Base-by-base conservation (phyloP, 192 early-diverging fungal species). In the Rhizoclosmatium globosum region DNA sequence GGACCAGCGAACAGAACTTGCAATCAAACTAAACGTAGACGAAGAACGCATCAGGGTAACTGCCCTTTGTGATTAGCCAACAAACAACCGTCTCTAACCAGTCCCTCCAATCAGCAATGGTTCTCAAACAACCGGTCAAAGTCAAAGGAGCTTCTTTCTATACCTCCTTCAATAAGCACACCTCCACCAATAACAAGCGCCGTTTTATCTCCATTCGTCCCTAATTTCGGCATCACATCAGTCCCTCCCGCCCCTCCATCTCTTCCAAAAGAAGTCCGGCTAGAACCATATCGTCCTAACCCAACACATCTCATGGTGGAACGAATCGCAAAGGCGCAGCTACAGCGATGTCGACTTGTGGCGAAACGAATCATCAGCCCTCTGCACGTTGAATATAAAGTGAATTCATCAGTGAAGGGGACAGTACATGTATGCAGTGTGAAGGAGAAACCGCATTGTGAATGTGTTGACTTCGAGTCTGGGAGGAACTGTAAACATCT, bases 401-500 rank as follows among this genome's bases (percentile, higher is more conserved):
- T 64, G 21, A 64, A 17, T 7, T 64, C 62, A 53, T 53, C 50
- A 64, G 21, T 23, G 6, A 17, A 64, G 7, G 62, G 23, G 7
- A 21, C 62, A 17, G 21, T 21, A 21, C 21, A 64, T 21, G 21
- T 21, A 11, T 64, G 62, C 21, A 11, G 11, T 6, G 7, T 64
- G 21, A 64, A 64, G 23, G 23, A 64, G 21, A 21, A 41, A 7
- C 62, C 62, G 7, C 11, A 64, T 7, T 64, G 62, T 42, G 41
- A 64, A 41, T 64, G 62, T 21, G 13, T 11, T 21, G 62, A 64
- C 21, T 64, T 6, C 0, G 23, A 64, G 41, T 11, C 21, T 0
- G 62, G 62, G 7, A 23, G 7, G 41, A 64, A 64, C 21, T 64
- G 62, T 42, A 64, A 64, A 41, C 62, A 64, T 21, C 21, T 64